Evolutionary conservation across 176 grass and related monocot genomes (phyloP).

Genomic region (Stipa capillata): DNA sequence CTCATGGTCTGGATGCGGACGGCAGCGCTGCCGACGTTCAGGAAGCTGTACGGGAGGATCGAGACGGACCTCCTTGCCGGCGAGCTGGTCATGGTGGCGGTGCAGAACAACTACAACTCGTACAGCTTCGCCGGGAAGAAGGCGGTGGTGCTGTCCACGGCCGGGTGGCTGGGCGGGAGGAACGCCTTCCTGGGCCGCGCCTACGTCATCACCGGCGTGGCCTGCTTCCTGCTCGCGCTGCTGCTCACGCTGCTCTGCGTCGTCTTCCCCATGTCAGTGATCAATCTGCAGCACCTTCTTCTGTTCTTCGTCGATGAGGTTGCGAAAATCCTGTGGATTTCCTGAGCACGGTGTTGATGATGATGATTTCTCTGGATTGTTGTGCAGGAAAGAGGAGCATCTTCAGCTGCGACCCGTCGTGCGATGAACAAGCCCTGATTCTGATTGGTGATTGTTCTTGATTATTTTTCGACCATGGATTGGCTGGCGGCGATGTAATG

Average conservation of each 20-base stretch:
- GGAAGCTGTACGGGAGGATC: slow-evolving; percentile 65
- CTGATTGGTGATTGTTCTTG: no score
- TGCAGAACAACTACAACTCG: slow-evolving; percentile 62
- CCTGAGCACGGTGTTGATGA: neutral
- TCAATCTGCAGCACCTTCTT: neutral
- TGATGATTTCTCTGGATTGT: neutral
- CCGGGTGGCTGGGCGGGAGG: slow-evolving; percentile 52
- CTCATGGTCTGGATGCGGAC: slow-evolving; percentile 78
- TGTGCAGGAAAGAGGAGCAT: slow-evolving; percentile 34
- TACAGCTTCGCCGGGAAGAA: slow-evolving; percentile 67
- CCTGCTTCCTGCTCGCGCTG: slow-evolving; percentile 41
- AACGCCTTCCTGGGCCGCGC: slow-evolving; percentile 55
- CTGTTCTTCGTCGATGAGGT: neutral
- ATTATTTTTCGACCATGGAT: neutral
- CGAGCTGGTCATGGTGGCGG: slow-evolving; percentile 36
- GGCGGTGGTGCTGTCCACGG: slow-evolving; percentile 51
- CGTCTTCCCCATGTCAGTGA: slow-evolving; percentile 36
- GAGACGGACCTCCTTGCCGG: slow-evolving; percentile 40
- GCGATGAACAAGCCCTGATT: neutral
- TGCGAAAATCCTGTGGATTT: neutral
- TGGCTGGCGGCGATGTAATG: no score
- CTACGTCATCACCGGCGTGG: slow-evolving; percentile 42
- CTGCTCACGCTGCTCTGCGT: slow-evolving; percentile 39
- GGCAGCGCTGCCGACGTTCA: slow-evolving; percentile 61
- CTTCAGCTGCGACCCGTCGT: neutral